Evolutionary conservation across 192 early-diverging fungal genomes (phyloP), one percentile per base, ranked within the genome.

Genomic region (Gamsiella multidivaricata): DNA sequence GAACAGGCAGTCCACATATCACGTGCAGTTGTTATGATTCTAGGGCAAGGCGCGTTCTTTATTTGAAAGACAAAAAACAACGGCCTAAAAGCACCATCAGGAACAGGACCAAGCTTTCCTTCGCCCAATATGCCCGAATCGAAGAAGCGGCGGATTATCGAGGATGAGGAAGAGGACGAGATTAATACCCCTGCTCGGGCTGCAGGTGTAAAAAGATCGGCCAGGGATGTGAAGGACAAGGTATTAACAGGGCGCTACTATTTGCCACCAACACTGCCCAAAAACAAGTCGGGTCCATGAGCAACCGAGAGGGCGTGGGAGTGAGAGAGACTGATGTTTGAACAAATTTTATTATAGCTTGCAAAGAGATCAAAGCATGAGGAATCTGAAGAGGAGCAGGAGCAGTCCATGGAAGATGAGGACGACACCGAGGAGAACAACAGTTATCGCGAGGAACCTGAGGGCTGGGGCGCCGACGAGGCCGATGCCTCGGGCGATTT

Each of bases 81-180:
- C n/a, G n/a, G n/a, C n/a, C n/a, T n/a, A n/a, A n/a, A n/a, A n/a
- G n/a, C n/a, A n/a, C n/a, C n/a, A n/a, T n/a, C n/a, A n/a, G n/a
- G n/a, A n/a, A n/a, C n/a, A n/a, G n/a, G n/a, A n/a, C n/a, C n/a
- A n/a, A n/a, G n/a, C n/a, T n/a, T n/a, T n/a, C n/a, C n/a, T n/a
- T n/a, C n/a, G 28, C 32, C 36, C 54, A 46, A 26, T 28, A 78
- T 67, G 65, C 55, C 70, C 29, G 70, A 57, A 42, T 20, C 61
- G 25, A 72, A 56, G 60, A 78, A 78, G 47, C 43, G 73, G 54
- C 47, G 73, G 17, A 49, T 78, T 17, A 69, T 78, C 26, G 51
- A 68, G 22, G 70, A 72, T 15, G 65, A 78, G 8, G 73, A 78
- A 23, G 72, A 74, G 8, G 58, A 62, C 3, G 71, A 73, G 22